Base-by-base conservation (phyloP, 495 filamentous ascomycete genomes). In the Penicilliopsis zonata region DNA sequence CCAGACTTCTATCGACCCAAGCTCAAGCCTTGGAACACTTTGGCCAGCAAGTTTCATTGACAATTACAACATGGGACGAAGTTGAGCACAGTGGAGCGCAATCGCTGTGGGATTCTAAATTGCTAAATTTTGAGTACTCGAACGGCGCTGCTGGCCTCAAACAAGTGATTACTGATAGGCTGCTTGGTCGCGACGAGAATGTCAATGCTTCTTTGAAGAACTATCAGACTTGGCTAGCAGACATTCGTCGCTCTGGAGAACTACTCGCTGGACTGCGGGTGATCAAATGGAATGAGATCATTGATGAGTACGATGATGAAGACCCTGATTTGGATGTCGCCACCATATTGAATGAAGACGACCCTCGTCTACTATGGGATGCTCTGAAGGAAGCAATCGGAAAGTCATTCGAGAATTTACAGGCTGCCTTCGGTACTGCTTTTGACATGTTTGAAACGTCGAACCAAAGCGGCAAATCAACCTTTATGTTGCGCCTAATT, bases 401-500 rank as follows among this genome's bases (percentile, higher is more conserved):
- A 2, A 47, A 65, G 9, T 71, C 80, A 0, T 80, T 86, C 33
- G 35, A 50, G 2, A 46, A 48, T n/a, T 55, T 94, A 1, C 62
- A 84, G 31, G 47, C 52, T 5, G 66, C 67, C 12, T 50, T 94
- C 1, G 39, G 49, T 1, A 33, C 42, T 4, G 45, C 63, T 0
- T 69, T 74, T 46, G 42, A 65, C 10, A 44, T 50, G 2, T 61
- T 65, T 24, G 48, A 54, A 7, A 51, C 36, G 0, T 49, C 59
- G 4, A 42, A 71, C 26, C 55, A 58, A 18, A 73, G 66, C 1
- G 53, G 52, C 8, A 67, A 84, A 26, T 69, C 77, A 17, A 70
- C 74, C 28, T 87, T 86, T 47, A 44, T 94, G 22, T 51, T 95
- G 2, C 78, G 86, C 8, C 50, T 82, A 0, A 63, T 88, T n/a